Base-by-base conservation (phyloP, 305 asterid species). In the Fraxinus albicans region DNA sequence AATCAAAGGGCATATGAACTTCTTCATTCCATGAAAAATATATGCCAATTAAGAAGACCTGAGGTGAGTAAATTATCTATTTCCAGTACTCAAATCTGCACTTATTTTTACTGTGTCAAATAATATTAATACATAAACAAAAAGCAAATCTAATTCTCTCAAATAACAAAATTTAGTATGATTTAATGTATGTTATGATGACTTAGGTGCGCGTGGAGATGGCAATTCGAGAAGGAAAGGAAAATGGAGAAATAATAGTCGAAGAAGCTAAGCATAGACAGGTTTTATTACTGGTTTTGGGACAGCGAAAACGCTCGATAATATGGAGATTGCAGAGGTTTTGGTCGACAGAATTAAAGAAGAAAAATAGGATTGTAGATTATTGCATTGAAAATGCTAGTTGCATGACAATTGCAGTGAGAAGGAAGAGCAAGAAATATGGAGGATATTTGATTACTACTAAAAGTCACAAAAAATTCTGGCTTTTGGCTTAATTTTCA, bases 361-460 rank as follows among this genome's bases (percentile, higher is more conserved):
- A 75, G 9, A 79, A 74, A 40, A 87, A 81, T 84, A 85, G 89
- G 78, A 90, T 90, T 6, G 93, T 88, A 5, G 94, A 92, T 73
- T 93, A 91, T 86, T 95, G 98, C 84, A 91, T 95, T 44, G 90
- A 92, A 31, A 91, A 91, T 80, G 91, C 98, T 7, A 89, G 89
- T 33, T 95, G 98, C 90, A 87, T 95, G 97, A 89, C 98, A 3
- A 89, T 95, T 81, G 98, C 97, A 1, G 98, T 93, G 47, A 91
- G 98, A 89, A 90, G 90, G 83, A 95, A 92, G 73, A 83, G 88
- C 87, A 86, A 83, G 88, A 95, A 88, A 50, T 58, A 85, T 65
- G 98, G 98, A 84, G 98, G 98, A 38, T 95, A 93, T 82, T 84
- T 93, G 82, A 95, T 95, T 86, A 94, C 97, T 19, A 94, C 98